Evolutionary conservation across 352 stramenopile genomes (phyloP).

Genomic region (Pythium oligandrum): DNA sequence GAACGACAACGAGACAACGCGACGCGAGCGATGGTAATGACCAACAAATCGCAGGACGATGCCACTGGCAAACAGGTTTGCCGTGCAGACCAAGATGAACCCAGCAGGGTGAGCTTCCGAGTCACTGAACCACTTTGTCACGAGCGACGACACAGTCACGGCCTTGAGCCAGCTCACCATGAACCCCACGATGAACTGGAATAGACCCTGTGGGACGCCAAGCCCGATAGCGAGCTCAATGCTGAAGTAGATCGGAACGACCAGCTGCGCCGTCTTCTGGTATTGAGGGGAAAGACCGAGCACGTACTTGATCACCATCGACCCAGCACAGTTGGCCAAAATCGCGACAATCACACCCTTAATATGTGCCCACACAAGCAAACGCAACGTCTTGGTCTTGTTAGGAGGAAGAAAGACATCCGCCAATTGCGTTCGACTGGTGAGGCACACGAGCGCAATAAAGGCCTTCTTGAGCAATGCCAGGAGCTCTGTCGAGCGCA

Average conservation of each 20-base stretch:
- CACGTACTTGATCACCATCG: slow-evolving; percentile 52
- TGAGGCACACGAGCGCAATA: slow-evolving; percentile 56
- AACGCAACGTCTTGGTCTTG: slow-evolving; percentile 30
- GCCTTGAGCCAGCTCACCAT: slow-evolving; percentile 72
- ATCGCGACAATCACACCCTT: slow-evolving; percentile 49
- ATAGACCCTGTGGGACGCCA: slow-evolving; percentile 30
- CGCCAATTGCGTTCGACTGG: slow-evolving; percentile 36
- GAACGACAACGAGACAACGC: slow-evolving; percentile 31
- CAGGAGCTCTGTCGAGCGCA: slow-evolving; percentile 40
- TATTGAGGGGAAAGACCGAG: slow-evolving; percentile 52
- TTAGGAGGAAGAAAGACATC: slow-evolving; percentile 32
- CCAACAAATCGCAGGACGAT: slow-evolving; percentile 48
- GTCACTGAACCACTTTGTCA: slow-evolving; percentile 49
- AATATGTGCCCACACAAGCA: slow-evolving; percentile 23
- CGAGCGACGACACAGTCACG: slow-evolving; percentile 61
- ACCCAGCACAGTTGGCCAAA: slow-evolving; percentile 58
- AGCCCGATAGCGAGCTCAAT: slow-evolving; percentile 41
- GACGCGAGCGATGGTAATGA: slow-evolving; percentile 36
- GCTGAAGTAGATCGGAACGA: slow-evolving; percentile 51
- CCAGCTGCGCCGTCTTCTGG: slow-evolving; percentile 50
- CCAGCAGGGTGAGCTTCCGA: slow-evolving; percentile 40
- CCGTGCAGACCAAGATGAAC: slow-evolving; percentile 59
- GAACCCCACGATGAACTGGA: slow-evolving; percentile 51
- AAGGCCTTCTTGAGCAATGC: slow-evolving; percentile 45
- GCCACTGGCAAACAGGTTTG: slow-evolving; percentile 69